Evolutionary conservation across 1,284 basidiomycete genomes (phyloP), one percentile per base, ranked within the genome.

Genomic region (Coniophora puteana): DNA sequence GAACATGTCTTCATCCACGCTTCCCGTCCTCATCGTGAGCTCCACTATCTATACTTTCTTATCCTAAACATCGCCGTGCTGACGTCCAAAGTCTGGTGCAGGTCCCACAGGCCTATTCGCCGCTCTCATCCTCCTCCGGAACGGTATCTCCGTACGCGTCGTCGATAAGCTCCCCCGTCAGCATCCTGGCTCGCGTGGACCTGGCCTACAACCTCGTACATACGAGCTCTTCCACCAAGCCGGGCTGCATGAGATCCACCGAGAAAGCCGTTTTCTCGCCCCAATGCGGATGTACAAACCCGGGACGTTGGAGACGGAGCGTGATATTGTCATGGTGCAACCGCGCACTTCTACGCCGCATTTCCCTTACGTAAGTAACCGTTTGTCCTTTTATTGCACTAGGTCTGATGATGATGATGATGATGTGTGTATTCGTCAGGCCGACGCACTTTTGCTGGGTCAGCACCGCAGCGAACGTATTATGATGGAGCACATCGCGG

Each of bases 381-480:
- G 20, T 4, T 22, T 16, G 17, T 3, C 6, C 38, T 17, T 12
- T 13, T 16, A 23, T 11, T 8, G n/a, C n/a, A 20, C 32, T 40
- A 38, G 21, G 40, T 10, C 44, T 41, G 17, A 46, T 30, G 6
- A 17, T 6, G 24, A 37, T 30, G 21, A n/a, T n/a, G n/a, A n/a
- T n/a, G n/a, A n/a, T n/a, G n/a, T n/a, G n/a, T n/a, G n/a, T n/a
- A n/a, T 33, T 12, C 20, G 25, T 12, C 35, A 50, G 47, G 17
- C 39, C 16, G 42, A 47, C 36, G 13, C 41, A 2, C 20, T 47
- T 4, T 7, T 53, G 16, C 18, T 65, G 8, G 53, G 59, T 16
- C 62, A 67, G 41, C 49, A 51, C 17, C 22, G 45, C 11, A 41
- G 54, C 0, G 62, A 67, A 33, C 48, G 31, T 2, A 53, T 66